Evolutionary conservation across 2,329 filamentous ascomycete species (phyloP).

Genomic region (Fusarium sp.): DNA sequence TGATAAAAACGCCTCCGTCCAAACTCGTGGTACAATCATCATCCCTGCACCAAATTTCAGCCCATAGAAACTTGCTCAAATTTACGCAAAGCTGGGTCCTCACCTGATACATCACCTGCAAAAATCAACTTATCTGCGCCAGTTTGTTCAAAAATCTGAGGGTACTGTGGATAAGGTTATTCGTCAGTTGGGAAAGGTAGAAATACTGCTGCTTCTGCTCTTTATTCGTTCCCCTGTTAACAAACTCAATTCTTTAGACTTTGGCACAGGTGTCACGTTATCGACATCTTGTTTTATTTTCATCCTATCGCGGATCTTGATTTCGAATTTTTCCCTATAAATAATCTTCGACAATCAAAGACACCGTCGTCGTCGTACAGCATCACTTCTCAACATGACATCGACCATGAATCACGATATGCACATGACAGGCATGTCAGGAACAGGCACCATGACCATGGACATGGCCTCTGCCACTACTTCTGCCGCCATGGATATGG

Average conservation of each 20-base stretch:
- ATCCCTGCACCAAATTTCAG: slow-evolving; percentile 19
- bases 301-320: not conserved
- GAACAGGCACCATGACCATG: slow-evolving; percentile 32
- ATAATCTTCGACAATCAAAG: not conserved
- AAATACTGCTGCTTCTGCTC: slow-evolving; percentile 6
- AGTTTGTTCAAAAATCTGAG: not conserved
- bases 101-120: slow-evolving; percentile 9
- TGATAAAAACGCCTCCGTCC: not conserved
- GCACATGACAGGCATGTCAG: slow-evolving; percentile 26
- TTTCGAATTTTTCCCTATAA: not conserved
- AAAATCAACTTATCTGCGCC: not conserved
- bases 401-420: slow-evolving; percentile 15
- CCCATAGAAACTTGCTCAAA: slow-evolving; percentile 44
- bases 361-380: not conserved
- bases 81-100: slow-evolving; percentile 25
- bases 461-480: slow-evolving; percentile 33
- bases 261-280: not conserved
- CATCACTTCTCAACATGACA: not conserved
- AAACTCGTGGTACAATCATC: slow-evolving; percentile 5
- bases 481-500: slow-evolving; percentile 32
- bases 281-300: not conserved
- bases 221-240: not conserved
- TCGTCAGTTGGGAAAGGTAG: not conserved
- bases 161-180: not conserved
- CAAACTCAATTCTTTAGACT: slow-evolving; percentile 1